phyloP scores from a whole-genome alignment of 179 eudicot genomes.

The Monotropa hypopitys region DNA sequence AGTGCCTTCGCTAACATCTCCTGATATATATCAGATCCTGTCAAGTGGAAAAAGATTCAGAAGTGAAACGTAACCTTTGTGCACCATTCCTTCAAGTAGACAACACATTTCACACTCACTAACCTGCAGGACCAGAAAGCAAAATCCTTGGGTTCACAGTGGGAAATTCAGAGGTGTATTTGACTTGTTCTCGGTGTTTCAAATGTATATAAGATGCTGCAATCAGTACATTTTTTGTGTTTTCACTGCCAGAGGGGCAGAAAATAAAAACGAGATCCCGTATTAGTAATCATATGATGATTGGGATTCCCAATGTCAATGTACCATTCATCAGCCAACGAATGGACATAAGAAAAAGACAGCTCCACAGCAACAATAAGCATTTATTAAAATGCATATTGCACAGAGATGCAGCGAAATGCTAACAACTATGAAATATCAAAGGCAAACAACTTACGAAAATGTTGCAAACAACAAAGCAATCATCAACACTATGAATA shows the following conservation, averaged over 20 bases:
- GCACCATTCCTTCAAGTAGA: neutral
- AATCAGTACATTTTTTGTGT: slow-evolving; percentile 71
- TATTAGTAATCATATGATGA: neutral
- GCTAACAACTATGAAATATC: neutral
- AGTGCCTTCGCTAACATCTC: slow-evolving; percentile 88
- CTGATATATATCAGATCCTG: slow-evolving; percentile 95
- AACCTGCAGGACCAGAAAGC: slow-evolving; percentile 96
- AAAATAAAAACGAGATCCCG: neutral
- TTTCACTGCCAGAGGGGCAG: slow-evolving; percentile 45
- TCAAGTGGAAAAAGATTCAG: slow-evolving; percentile 9
- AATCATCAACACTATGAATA: neutral
- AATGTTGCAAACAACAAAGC: neutral
- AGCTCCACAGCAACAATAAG: neutral
- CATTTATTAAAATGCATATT: neutral
- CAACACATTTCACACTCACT: neutral
- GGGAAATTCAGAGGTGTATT: slow-evolving; percentile 70
- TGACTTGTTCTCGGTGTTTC: slow-evolving; percentile 69
- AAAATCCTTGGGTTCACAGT: slow-evolving; percentile 80
- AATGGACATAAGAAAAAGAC: neutral
- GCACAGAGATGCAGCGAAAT: neutral
- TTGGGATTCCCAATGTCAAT: neutral
- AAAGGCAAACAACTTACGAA: neutral
- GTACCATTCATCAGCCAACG: neutral
- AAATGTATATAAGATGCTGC: slow-evolving; percentile 81
- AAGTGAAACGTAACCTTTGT: neutral